phyloP scores from a whole-genome alignment of 768 basidiomycete species.

The Suillus tomentosus region DNA sequence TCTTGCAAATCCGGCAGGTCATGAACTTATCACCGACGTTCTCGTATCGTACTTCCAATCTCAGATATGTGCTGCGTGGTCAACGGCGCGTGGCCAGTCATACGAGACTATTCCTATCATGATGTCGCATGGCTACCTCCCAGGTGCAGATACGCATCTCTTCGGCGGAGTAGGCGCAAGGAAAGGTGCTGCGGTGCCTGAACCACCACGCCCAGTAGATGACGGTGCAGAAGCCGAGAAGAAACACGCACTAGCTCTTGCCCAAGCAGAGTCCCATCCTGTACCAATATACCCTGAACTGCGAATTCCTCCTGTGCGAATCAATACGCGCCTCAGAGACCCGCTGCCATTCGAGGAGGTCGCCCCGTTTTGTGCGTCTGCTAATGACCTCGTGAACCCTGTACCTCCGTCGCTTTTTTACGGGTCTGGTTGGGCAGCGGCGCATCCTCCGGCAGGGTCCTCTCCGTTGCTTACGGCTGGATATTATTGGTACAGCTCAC shows the following conservation, averaged over 20 bases:
- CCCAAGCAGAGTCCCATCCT: slow-evolving; percentile 19
- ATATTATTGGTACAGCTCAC: slow-evolving; percentile 93
- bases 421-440: slow-evolving; percentile 87
- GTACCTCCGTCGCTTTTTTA: slow-evolving; percentile 92
- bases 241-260: slow-evolving; percentile 20
- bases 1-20: slow-evolving; percentile 78
- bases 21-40: slow-evolving; percentile 89
- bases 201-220: slow-evolving; percentile 37
- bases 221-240: slow-evolving; percentile 34
- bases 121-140: slow-evolving; percentile 37
- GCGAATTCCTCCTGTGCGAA: slow-evolving; percentile 68
- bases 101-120: slow-evolving; percentile 58
- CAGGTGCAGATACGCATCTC: slow-evolving; percentile 49
- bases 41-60: slow-evolving; percentile 88
- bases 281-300: slow-evolving; percentile 32
- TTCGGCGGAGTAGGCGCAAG: slow-evolving; percentile 87
- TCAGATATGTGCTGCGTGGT: slow-evolving; percentile 89
- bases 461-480: slow-evolving; percentile 56
- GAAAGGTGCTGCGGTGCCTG: slow-evolving; percentile 66
- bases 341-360: slow-evolving; percentile 76
- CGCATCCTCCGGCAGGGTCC: slow-evolving; percentile 59
- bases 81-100: slow-evolving; percentile 63
- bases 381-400: slow-evolving; percentile 98
- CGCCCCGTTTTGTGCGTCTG: slow-evolving; percentile 88
- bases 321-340: slow-evolving; percentile 63